Evolutionary conservation across 2,329 filamentous ascomycete species (phyloP), one percentile per base, ranked within the genome.

Genomic region (Thelonectria rubi): DNA sequence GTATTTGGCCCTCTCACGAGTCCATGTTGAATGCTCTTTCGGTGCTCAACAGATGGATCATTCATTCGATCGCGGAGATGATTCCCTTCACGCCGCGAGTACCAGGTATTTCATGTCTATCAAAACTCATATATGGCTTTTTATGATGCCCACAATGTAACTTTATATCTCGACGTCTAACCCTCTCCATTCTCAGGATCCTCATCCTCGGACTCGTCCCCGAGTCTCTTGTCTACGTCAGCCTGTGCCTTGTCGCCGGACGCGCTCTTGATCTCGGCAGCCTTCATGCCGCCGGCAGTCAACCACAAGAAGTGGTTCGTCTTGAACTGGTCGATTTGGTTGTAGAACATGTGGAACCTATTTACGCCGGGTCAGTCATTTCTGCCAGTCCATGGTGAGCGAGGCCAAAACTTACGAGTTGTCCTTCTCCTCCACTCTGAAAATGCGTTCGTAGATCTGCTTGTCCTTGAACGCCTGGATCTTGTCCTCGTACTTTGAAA

Each of bases 371-470:
- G 68, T 58, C 11, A 40, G 48, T 48, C 34, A 21, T n/a, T 47
- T 47, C 43, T 26, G 8, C 43, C 50, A 30, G 50, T 30, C 43
- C 15, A 21, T 8, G 15, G 39, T 37, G 34, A 37, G 45, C 14
- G 9, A 7, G 26, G 15, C 30, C 30, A 17, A 3, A 39, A 86
- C 91, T 86, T 83, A 94, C 91, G 91, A 87, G 74, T 94, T 93
- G 66, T 92, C 90, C 75, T 90, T 87, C 78, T 95, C 92, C 77
- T 98, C 95, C 54, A 97, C 90, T 24, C 90, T 85, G 77, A 96
- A 98, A 68, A 98, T 97, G 21, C 92, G 86, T 72, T 91, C 87
- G 75, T 99, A 99, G 63, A 99, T 98, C 76, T 97, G 88, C 68
- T 88, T 81, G 74, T 97, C 88, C 81, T 98, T 98, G 79, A 99